These are phyloP conservation scores for Picea abies DNA, from an alignment of 83 land plant species.

Conservation along the genomic window DNA sequence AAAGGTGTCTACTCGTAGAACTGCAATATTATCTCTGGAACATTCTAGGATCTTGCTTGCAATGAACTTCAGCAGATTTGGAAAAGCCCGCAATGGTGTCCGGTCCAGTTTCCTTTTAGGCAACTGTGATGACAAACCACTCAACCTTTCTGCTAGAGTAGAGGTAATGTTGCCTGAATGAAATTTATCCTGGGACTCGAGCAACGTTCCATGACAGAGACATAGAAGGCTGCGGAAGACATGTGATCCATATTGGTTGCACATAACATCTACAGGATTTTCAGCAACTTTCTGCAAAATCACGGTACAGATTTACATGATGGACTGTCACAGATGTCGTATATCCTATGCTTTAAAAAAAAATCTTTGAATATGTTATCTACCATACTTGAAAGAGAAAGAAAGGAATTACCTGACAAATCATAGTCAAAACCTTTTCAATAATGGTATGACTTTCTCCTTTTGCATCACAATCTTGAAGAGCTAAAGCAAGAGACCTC, in stretches of 20 bases:
- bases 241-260: conserved; percentile 87
- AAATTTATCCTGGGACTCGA: conserved; percentile 51
- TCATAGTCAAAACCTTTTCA: conserved; percentile 53
- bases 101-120: conserved; percentile 1
- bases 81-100: conserved; percentile 38
- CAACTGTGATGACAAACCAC: conserved; percentile 16
- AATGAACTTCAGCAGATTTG: conserved; percentile 54
- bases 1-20: conserved; percentile 50
- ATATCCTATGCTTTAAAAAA: background rate
- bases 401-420: conserved; percentile 69
- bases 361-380: background rate
- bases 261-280: conserved; percentile 54
- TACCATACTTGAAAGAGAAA: background rate
- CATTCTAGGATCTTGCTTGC: conserved; percentile 49
- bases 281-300: conserved; percentile 50
- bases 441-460: conserved; percentile 37
- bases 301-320: conserved; percentile 14
- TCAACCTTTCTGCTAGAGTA: conserved; percentile 47
- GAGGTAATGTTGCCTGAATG: conserved; percentile 41
- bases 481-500: conserved; percentile 58
- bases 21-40: conserved; percentile 32
- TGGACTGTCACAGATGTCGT: background rate
- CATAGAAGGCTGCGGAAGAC: conserved; percentile 84
- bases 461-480: conserved; percentile 38
- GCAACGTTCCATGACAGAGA: conserved; percentile 64